These are phyloP conservation scores for Aspergillus nomiae DNA, from an alignment of 2,329 filamentous ascomycete genomes.

Conservation along the genomic window DNA sequence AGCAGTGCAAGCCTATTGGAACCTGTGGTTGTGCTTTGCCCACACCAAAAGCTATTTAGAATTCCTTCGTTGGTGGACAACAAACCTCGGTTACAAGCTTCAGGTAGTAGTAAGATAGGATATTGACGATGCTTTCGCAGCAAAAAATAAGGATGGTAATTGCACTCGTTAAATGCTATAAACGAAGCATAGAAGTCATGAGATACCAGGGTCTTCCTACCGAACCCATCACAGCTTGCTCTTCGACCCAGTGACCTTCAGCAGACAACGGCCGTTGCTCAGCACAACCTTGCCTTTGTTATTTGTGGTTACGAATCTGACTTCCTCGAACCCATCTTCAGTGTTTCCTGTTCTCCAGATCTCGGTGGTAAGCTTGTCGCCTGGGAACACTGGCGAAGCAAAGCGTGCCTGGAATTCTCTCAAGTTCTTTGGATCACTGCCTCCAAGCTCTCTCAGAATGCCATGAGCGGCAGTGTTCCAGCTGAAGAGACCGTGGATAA, in stretches of 20 bases:
- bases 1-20: too few relatives aligned
- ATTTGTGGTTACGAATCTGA: slow-evolving; percentile 77
- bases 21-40: neutral
- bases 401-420: slow-evolving; percentile 89
- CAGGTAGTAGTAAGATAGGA: neutral
- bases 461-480: slow-evolving; percentile 80
- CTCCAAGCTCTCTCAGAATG: slow-evolving; percentile 72
- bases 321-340: slow-evolving; percentile 71
- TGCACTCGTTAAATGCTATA: neutral
- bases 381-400: slow-evolving; percentile 79
- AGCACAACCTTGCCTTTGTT: slow-evolving; percentile 81
- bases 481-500: slow-evolving; percentile 86
- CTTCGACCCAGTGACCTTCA: slow-evolving; percentile 65
- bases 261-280: slow-evolving; percentile 80
- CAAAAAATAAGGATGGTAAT: neutral
- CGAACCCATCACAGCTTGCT: slow-evolving; percentile 61
- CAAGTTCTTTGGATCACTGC: slow-evolving; percentile 76
- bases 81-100: neutral
- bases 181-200: neutral
- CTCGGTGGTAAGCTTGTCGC: slow-evolving; percentile 77
- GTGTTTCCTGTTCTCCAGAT: slow-evolving; percentile 74
- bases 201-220: neutral
- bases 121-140: neutral
- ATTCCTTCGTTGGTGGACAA: neutral
- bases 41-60: neutral